These are phyloP conservation scores for Coemansia sp. DNA, from an alignment of 192 early-diverging fungal genomes.

Conservation along the genomic window DNA sequence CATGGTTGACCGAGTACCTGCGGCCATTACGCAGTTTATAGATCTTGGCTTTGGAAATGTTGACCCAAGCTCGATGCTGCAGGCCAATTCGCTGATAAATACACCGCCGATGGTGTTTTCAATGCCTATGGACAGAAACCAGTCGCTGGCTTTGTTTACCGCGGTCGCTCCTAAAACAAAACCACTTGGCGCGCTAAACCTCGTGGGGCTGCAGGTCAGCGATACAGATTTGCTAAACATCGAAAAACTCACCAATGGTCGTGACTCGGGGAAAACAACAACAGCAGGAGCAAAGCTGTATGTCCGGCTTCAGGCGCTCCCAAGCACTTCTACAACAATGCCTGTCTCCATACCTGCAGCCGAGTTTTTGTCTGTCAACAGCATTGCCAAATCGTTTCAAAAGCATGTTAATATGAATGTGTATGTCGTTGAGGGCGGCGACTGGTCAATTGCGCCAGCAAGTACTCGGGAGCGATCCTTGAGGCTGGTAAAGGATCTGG, in stretches of 20 bases:
- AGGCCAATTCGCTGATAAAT: slow-evolving; percentile 10
- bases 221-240: not conserved
- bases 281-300: not conserved
- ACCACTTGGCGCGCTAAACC: not conserved
- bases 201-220: not conserved
- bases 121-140: not conserved
- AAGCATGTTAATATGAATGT: not conserved
- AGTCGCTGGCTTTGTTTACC: slow-evolving; percentile 4
- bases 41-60: slow-evolving; percentile 8
- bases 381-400: not conserved
- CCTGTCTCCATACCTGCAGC: not conserved
- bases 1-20: slow-evolving; percentile 19
- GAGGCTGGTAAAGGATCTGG: slow-evolving; percentile 1
- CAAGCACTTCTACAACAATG: not conserved
- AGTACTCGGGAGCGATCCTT: slow-evolving; percentile 4
- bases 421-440: slow-evolving; percentile 10
- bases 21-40: slow-evolving; percentile 22
- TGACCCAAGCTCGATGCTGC: not conserved
- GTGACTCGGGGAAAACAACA: not conserved
- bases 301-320: not conserved
- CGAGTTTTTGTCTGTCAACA: not conserved
- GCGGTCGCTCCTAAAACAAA: not conserved
- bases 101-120: slow-evolving; percentile 37
- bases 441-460: slow-evolving; percentile 37
- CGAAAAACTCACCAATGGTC: not conserved